Percentiles rank a stretch among this genome's conserved stretches.
Conservation (phyloP, 805 yeast species). For the Teunomyces atbi region DNA sequence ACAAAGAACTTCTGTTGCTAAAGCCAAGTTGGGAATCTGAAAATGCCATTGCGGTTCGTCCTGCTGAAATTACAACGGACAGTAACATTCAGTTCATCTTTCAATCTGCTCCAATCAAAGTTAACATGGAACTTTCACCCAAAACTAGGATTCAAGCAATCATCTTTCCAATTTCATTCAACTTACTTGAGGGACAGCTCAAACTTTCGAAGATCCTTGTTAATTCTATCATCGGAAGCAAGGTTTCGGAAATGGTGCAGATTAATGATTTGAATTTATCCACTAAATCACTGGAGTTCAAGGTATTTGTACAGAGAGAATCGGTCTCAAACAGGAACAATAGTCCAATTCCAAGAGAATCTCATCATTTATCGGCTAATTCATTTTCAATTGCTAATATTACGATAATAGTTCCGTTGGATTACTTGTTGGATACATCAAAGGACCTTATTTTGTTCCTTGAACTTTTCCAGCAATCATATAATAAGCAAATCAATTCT, state of each 20-base stretch:
- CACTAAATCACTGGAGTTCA: conserved; percentile 25
- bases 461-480: not conserved
- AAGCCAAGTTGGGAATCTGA: conserved; percentile 4
- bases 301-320: conserved; percentile 16
- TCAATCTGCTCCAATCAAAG: conserved; percentile 39
- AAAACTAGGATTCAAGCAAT: conserved; percentile 19
- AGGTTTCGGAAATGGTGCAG: conserved; percentile 15
- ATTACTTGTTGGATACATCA: conserved; percentile 6
- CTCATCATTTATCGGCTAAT: conserved; percentile 15
- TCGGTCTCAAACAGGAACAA: conserved; percentile 9
- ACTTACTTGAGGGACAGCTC: conserved; percentile 30
- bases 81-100: conserved; percentile 24
- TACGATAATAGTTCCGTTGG: conserved; percentile 9
- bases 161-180: conserved; percentile 46
- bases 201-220: conserved; percentile 32
- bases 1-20: conserved; percentile 16
- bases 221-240: conserved; percentile 8
- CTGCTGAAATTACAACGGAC: not conserved
- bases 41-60: not conserved
- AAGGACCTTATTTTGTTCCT: not conserved
- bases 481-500: conserved; percentile 10
- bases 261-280: conserved; percentile 25
- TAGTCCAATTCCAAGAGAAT: conserved; percentile 17
- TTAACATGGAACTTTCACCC: conserved; percentile 21
- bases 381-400: conserved; percentile 16